Evolutionary conservation across 2,329 filamentous ascomycete species (phyloP).

Genomic region (Monilinia fructicola): DNA sequence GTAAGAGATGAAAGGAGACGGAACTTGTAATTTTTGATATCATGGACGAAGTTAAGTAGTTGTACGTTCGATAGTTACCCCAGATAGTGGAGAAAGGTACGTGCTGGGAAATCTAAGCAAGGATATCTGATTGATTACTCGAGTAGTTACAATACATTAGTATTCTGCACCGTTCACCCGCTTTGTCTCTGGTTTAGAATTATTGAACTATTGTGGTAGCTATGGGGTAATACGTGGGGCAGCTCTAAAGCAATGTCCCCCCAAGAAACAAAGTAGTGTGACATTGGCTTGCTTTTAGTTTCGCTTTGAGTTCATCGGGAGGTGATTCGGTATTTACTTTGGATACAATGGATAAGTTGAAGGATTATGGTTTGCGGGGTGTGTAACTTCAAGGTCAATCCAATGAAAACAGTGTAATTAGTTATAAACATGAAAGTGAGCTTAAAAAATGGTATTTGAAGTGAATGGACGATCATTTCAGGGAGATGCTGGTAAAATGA

Average conservation of each 20-base stretch:
- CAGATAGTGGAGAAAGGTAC: too few species aligned
- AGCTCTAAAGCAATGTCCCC: neutral
- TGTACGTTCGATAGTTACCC: too few species aligned
- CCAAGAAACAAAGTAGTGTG: neutral
- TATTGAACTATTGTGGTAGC: neutral
- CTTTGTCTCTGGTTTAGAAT: neutral
- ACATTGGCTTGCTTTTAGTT: neutral
- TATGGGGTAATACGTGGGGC: neutral
- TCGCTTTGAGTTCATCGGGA: neutral
- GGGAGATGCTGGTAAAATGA: neutral
- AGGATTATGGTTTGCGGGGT: neutral
- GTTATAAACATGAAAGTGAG: neutral
- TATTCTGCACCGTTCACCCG: neutral
- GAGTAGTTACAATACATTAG: too few species aligned
- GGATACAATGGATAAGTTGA: too few species aligned
- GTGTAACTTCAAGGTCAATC: neutral
- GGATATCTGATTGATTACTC: too few species aligned
- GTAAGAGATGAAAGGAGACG: too few species aligned
- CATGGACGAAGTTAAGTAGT: too few species aligned
- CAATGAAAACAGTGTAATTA: neutral
- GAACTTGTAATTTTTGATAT: too few species aligned
- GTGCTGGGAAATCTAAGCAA: too few species aligned
- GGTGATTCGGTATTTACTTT: neutral
- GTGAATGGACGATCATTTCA: neutral
- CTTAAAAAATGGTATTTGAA: neutral